phyloP scores from a whole-genome alignment of 257 asterid species.

The Fraxinus anomala region DNA sequence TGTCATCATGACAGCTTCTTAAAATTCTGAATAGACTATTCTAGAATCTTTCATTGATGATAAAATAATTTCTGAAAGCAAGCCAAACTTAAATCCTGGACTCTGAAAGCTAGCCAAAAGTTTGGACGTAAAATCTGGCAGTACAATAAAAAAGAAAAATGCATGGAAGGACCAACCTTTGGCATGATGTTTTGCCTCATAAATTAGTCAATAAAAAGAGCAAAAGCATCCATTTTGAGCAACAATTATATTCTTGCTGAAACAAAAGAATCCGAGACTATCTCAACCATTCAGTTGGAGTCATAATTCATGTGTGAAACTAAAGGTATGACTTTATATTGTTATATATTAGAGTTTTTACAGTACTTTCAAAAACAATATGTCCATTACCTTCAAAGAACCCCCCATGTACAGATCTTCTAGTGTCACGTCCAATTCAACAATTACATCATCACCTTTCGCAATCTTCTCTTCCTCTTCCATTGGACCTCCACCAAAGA shows the following conservation, averaged over 20 bases:
- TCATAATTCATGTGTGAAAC: neutral
- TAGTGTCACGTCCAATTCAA: slow-evolving; percentile 89
- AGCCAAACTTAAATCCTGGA: neutral
- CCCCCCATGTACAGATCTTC: slow-evolving; percentile 97
- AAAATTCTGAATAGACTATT: neutral
- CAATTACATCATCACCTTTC: slow-evolving; percentile 89
- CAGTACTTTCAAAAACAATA: too few species aligned
- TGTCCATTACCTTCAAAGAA: slow-evolving; percentile 67
- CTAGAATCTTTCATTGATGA: neutral
- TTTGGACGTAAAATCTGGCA: neutral
- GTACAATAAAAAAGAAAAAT: too few species aligned
- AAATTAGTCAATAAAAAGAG: neutral
- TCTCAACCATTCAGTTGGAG: neutral
- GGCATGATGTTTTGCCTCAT: neutral
- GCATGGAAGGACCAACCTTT: neutral
- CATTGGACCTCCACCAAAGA: slow-evolving; percentile 85
- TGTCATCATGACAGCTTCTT: neutral
- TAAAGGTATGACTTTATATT: too few species aligned
- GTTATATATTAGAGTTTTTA: too few species aligned
- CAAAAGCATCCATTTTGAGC: neutral
- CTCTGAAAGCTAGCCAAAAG: too few species aligned
- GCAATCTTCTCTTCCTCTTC: slow-evolving; percentile 94
- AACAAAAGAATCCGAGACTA: neutral
- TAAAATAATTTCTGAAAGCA: neutral
- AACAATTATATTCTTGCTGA: neutral